These are phyloP conservation scores for Penicillium bialowiezense DNA, from an alignment of 495 filamentous ascomycete genomes.

Conservation along the genomic window DNA sequence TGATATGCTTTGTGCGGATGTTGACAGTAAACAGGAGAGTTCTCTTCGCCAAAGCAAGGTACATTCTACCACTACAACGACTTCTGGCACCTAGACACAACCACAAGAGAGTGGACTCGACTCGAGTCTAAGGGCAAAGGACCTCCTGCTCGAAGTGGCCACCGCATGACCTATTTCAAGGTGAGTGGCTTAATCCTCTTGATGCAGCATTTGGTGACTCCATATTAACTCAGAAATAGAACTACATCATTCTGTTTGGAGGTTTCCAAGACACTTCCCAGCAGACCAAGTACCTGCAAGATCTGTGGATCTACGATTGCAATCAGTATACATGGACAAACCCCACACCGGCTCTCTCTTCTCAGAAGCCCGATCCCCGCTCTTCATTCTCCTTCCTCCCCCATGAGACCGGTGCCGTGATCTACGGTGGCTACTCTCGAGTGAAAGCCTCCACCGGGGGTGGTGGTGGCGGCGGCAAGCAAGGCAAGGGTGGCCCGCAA, in stretches of 20 bases:
- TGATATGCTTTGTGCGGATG: slow-evolving; percentile 39
- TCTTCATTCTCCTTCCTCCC: slow-evolving; percentile 89
- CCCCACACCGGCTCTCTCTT: slow-evolving; percentile 65
- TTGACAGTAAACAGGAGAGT: slow-evolving; percentile 40
- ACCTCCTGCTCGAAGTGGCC: slow-evolving; percentile 86
- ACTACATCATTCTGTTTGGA: slow-evolving; percentile 71
- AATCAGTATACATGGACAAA: slow-evolving; percentile 73
- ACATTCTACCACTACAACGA: slow-evolving; percentile 99
- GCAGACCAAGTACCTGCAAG: slow-evolving; percentile 82
- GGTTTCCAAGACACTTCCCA: slow-evolving; percentile 96
- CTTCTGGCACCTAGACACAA: slow-evolving; percentile 88
- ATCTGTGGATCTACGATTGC: slow-evolving; percentile 68
- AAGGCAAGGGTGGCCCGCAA: slow-evolving; percentile 60
- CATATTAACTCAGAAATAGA: slow-evolving; percentile 27
- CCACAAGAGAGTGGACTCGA: slow-evolving; percentile 81
- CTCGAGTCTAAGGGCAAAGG: slow-evolving; percentile 84
- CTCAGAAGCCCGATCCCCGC: slow-evolving; percentile 82
- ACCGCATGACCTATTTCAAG: slow-evolving; percentile 94
- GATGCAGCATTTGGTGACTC: background rate
- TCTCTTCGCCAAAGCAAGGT: slow-evolving; percentile 85
- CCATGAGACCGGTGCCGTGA: slow-evolving; percentile 80
- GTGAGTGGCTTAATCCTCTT: slow-evolving; percentile 34
- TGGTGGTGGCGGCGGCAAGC: slow-evolving; percentile 45
- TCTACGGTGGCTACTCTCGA: slow-evolving; percentile 91
- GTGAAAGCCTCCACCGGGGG: slow-evolving; percentile 62